These are phyloP conservation scores for Suillus variegatus DNA, from an alignment of 768 basidiomycete species.

Conservation along the genomic window DNA sequence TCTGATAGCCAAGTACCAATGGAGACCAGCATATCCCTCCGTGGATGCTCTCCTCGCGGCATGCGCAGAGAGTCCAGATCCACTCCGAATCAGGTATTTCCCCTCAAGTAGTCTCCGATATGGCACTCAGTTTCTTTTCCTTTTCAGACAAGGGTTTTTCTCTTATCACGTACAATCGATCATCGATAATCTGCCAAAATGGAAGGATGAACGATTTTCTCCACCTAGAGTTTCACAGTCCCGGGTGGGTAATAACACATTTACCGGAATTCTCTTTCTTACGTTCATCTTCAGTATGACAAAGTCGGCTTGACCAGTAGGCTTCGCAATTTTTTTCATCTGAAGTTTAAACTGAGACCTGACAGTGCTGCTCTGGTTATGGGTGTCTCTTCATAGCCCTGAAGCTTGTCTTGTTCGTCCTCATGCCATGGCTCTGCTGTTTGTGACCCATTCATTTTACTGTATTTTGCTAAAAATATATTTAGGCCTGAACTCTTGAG, in stretches of 20 bases:
- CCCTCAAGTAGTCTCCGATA: neutral
- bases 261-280: slow-evolving; percentile 14
- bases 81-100: slow-evolving; percentile 59
- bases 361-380: slow-evolving; percentile 80
- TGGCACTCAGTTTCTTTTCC: slow-evolving; percentile 5
- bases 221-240: slow-evolving; percentile 88
- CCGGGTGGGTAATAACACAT: slow-evolving; percentile 41
- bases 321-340: slow-evolving; percentile 22
- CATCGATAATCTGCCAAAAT: slow-evolving; percentile 57
- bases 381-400: slow-evolving; percentile 72
- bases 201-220: slow-evolving; percentile 76
- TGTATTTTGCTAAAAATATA: slow-evolving; percentile 5
- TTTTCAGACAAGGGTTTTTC: slow-evolving; percentile 53
- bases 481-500: slow-evolving; percentile 82
- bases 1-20: slow-evolving; percentile 57
- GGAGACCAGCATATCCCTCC: slow-evolving; percentile 68
- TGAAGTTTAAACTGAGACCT: slow-evolving; percentile 19
- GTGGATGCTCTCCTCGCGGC: slow-evolving; percentile 54
- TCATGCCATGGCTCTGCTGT: slow-evolving; percentile 79
- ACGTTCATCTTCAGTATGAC: slow-evolving; percentile 61
- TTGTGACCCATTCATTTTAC: slow-evolving; percentile 30
- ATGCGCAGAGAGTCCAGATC: slow-evolving; percentile 53
- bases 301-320: slow-evolving; percentile 84
- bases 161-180: slow-evolving; percentile 58
- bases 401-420: slow-evolving; percentile 78